Evolutionary conservation across 106 monocot genomes (phyloP).

Genomic region (Acanthochlamys bracteata): DNA sequence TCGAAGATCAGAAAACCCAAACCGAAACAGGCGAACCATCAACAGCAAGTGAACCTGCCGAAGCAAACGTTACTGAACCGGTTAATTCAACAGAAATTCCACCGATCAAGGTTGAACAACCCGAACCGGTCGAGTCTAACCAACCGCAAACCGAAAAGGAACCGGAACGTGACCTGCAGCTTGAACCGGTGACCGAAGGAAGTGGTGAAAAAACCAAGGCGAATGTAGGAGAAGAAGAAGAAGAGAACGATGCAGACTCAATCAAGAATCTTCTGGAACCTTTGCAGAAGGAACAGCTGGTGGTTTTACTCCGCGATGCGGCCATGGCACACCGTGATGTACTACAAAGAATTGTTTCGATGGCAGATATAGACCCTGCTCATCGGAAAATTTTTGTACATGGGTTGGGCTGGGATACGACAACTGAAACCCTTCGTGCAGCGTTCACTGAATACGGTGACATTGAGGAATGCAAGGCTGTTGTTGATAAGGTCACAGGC

Average conservation of each 20-base stretch:
- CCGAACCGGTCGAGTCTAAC: neutral
- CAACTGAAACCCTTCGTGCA: conserved; percentile 30
- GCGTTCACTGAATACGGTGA: conserved; percentile 51
- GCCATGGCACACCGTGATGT: conserved; percentile 37
- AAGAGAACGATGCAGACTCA: conserved; percentile 22
- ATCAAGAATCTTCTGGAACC: conserved; percentile 54
- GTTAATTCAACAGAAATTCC: neutral
- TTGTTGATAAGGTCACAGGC: conserved; percentile 58
- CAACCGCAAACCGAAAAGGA: neutral
- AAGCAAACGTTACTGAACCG: neutral
- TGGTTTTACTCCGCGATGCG: conserved; percentile 52
- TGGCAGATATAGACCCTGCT: conserved; percentile 51
- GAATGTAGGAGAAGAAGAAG: neutral
- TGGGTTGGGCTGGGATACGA: conserved; percentile 80
- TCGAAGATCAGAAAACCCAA: neutral
- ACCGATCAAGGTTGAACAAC: neutral
- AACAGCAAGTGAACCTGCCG: neutral
- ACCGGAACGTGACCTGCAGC: neutral
- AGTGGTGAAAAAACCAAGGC: neutral
- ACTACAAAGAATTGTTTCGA: conserved; percentile 14
- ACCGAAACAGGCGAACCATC: neutral
- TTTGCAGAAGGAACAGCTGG: conserved; percentile 64
- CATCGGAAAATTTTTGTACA: conserved; percentile 89
- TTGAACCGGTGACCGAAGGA: neutral
- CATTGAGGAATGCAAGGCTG: conserved; percentile 77